Base-by-base conservation (phyloP, 176 grass and related monocot genomes). In the Paspalum vaginatum region DNA sequence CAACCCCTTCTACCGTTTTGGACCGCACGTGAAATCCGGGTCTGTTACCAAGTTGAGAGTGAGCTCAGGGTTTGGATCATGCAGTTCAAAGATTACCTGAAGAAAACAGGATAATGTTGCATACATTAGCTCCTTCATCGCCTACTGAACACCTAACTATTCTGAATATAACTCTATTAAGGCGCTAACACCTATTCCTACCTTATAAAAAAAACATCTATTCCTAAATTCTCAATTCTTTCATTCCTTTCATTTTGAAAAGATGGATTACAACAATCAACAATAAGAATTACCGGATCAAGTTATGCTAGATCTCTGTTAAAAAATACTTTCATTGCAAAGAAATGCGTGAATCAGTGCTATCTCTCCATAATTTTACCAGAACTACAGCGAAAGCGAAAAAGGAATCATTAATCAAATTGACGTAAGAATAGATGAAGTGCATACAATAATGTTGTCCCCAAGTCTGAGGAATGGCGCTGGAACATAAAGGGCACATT, bases 401-500 rank as follows among this genome's bases (percentile, higher is more conserved):
- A 59, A 40, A 70, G 2, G 26, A 85, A 47, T 9, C 2, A 82
- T 27, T n/a, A 16, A 53, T 1, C 0, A 11, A 44, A 47, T 64
- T 61, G 7, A 37, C 43, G 41, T 52, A 63, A 82, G 20, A 61
- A 82, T 27, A 62, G 49, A 65, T 18, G 65, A 74, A 76, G 45
- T 18, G 86, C 85, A 68, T 98, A 98, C 95, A 74, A 95, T 11
- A 68, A 66, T 66, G 75, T 98, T 98, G 72, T 86, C 86, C 66
- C 95, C 95, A 85, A 84, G 44, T 74, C 70, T 87, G 46, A 98
- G 88, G 32, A 98, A 79, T 0, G 95, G 95, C 8, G 92, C 88
- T 12, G 95, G 95, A 72, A 95, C 88, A 76, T 98, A 98, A 50
- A 95, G 88, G 51, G 90, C 79, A 75, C 95, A 98, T 25, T 95